Percentiles rank a stretch among this genome's conserved stretches.
Conservation (phyloP, 1,284 basidiomycete genomes). For the Uromyces viciae-fabae region DNA sequence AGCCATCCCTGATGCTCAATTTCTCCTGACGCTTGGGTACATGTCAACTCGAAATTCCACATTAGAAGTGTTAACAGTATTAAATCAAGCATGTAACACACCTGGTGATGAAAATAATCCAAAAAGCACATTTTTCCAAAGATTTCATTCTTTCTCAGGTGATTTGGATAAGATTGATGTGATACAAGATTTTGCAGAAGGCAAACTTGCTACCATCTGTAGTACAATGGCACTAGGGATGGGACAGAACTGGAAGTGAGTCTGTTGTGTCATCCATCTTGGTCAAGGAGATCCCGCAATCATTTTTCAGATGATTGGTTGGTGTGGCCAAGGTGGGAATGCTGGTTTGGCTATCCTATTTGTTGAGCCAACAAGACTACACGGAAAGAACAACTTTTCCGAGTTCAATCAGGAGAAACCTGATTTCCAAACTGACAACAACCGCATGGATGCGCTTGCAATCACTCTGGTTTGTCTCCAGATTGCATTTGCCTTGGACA, state of each 20-base stretch:
- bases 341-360: slow-evolving; percentile 7
- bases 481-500: neutral
- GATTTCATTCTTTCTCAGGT: neutral
- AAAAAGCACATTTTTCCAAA: neutral
- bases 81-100: neutral
- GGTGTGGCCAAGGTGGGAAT: neutral
- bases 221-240: slow-evolving; percentile 15
- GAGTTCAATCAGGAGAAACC: neutral
- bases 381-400: neutral
- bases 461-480: neutral
- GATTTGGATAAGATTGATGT: neutral
- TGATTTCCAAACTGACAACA: neutral
- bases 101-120: neutral
- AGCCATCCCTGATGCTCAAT: neutral
- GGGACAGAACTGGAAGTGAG: slow-evolving; percentile 11
- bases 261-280: neutral
- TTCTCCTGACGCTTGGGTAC: neutral
- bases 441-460: neutral
- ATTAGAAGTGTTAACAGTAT: neutral
- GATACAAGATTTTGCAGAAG: neutral
- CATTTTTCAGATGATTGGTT: slow-evolving; percentile 10
- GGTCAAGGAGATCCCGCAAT: neutral
- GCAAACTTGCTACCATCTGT: neutral
- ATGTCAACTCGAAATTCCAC: neutral
- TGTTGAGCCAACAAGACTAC: neutral